These are phyloP conservation scores for Corymbia maculata DNA, from an alignment of 345 rosid genomes.

Conservation along the genomic window DNA sequence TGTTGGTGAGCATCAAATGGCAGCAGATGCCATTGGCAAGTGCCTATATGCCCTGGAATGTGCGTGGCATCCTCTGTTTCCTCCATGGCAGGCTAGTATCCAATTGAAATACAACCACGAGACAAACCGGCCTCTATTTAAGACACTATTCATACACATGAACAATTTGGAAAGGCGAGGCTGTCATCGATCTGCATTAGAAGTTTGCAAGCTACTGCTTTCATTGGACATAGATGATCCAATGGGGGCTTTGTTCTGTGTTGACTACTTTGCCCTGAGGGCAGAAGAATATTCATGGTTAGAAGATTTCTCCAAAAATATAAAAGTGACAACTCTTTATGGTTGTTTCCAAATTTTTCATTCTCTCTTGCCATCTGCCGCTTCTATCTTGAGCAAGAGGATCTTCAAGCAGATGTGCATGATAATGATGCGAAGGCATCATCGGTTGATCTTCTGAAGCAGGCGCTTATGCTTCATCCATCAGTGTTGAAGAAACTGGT, in stretches of 20 bases:
- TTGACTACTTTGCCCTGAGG: conserved; percentile 82
- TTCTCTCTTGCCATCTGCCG: conserved; percentile 83
- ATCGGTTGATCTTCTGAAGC: conserved; percentile 68
- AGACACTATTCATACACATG: conserved; percentile 74
- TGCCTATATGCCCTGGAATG: conserved; percentile 82
- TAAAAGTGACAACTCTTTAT: conserved; percentile 59
- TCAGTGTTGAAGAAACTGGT: conserved; percentile 63
- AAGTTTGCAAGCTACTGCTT: conserved; percentile 83
- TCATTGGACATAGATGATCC: conserved; percentile 75
- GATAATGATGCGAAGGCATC: conserved; percentile 27
- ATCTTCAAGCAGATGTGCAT: conserved; percentile 18
- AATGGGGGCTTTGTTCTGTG: conserved; percentile 79
- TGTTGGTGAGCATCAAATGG: conserved; percentile 73
- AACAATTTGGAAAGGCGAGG: conserved; percentile 85
- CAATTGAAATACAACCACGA: conserved; percentile 65
- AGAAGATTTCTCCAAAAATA: conserved; percentile 68
- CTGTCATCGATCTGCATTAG: conserved; percentile 84
- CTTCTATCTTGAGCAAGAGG: conserved; percentile 51
- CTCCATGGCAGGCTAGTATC: conserved; percentile 64
- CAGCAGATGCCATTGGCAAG: conserved; percentile 77
- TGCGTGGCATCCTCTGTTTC: conserved; percentile 83
- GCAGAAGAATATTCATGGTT: conserved; percentile 81
- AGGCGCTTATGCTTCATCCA: conserved; percentile 90
- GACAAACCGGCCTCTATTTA: conserved; percentile 72
- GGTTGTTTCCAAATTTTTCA: conserved; percentile 86